Evolutionary conservation across 2,329 filamentous ascomycete genomes (phyloP), one percentile per base, ranked within the genome.

Genomic region (Zymoseptoria pseudotritici): DNA sequence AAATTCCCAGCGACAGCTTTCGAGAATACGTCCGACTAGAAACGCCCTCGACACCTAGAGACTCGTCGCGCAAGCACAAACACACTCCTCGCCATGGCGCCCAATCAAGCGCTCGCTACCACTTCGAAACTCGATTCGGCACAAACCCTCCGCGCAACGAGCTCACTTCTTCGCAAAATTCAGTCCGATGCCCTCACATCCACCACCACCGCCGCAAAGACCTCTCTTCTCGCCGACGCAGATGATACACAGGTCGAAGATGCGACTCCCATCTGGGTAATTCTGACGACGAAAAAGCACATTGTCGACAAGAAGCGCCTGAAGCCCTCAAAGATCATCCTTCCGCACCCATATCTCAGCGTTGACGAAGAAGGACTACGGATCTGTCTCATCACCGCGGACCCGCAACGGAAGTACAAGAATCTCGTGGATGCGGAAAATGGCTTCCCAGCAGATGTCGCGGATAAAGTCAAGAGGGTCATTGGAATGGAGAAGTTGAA

Each of bases 401-500:
- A 87, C 66, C 86, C 86, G 1, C 91, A 96, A 81, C 86, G 91
- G 65, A 83, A 85, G 58, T 96, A 94, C 82, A 97, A 97, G 80
- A 88, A 97, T 75, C 82, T 95, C 53, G 82, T 97, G 64, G 52
- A 53, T 11, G 86, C 85, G 56, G 84, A 87, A 58, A 83, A 87
- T 50, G 82, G 85, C 46, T 82, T 79, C 70, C 78, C 83, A 24
- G 68, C 75, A 1, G 74, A 78, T 17, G 70, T 83, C 11, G 74
- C 77, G 54, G 72, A 75, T 63, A 79, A 78, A 56, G 77, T 83
- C 55, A 74, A 74, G 56, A 77, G 82, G 1, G 82, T 99, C 53
- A 87, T 97, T 69, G 91, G 91, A 69, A 79, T 92, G 66, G 82
- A 83, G 69, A 96, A 97, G 76, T 81, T 99, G 68, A 93, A 93